Evolutionary conservation across 1,284 basidiomycete species (phyloP).

Genomic region (Leucoagaricus sp.): DNA sequence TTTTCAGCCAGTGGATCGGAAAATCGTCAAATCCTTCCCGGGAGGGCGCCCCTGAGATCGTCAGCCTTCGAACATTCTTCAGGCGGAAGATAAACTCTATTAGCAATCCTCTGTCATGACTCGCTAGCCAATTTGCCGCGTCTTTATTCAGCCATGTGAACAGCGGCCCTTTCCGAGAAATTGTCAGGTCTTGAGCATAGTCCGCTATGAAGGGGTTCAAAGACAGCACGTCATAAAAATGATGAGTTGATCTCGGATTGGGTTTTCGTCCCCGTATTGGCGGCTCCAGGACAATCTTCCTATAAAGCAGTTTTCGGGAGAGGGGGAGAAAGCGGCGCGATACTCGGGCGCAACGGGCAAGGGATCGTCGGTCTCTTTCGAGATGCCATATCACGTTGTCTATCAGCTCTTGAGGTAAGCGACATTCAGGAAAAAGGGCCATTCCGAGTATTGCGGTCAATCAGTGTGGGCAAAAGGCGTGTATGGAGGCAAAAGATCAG

Average conservation of each 20-base stretch:
- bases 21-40: background rate
- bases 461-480: no score
- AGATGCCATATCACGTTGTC: background rate
- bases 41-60: background rate
- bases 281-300: background rate
- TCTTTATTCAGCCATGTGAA: background rate
- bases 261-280: background rate
- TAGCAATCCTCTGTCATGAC: background rate
- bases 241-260: background rate
- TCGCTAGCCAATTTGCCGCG: background rate
- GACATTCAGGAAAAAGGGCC: conserved; percentile 2
- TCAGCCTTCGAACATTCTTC: background rate
- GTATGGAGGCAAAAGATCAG: no score
- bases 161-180: background rate
- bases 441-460: no score
- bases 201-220: background rate
- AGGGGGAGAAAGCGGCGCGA: background rate
- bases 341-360: background rate
- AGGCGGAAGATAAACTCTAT: background rate
- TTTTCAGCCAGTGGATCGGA: background rate
- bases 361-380: background rate
- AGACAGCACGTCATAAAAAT: background rate
- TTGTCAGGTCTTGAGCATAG: background rate
- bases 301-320: background rate
- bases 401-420: background rate